Evolutionary conservation across 495 filamentous ascomycete genomes (phyloP).

Genomic region (Penicillium coffeae): DNA sequence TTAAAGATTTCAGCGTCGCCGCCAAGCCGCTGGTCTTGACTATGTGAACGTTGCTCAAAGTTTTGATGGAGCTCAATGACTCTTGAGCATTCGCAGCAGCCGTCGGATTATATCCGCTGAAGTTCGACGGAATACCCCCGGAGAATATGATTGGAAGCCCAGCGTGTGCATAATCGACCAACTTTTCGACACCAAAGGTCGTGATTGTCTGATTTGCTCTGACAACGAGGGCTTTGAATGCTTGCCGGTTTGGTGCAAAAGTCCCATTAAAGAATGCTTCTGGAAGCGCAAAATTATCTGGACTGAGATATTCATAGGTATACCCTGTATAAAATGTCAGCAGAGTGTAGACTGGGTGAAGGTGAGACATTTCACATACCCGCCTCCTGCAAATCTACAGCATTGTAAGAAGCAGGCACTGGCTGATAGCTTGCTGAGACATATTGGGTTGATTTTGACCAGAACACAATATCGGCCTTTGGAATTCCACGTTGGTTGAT

Average conservation of each 20-base stretch:
- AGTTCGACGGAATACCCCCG: conserved; percentile 5
- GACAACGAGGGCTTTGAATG: conserved; percentile 44
- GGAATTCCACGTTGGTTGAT: conserved; percentile 38
- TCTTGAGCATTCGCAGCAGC: neutral
- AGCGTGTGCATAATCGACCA: conserved; percentile 34
- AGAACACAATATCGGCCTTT: conserved; percentile 42
- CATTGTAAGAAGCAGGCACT: no score
- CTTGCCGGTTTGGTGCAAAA: conserved; percentile 37
- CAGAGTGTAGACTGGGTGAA: no score
- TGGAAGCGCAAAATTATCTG: conserved; percentile 42
- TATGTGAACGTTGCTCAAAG: neutral
- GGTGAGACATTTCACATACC: neutral
- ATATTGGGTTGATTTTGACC: neutral
- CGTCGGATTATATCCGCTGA: conserved; percentile 1
- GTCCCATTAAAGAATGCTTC: conserved; percentile 28
- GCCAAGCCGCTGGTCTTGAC: neutral
- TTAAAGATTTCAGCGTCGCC: conserved; percentile 10
- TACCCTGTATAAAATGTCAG: conserved; percentile 28
- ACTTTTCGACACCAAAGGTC: conserved; percentile 23
- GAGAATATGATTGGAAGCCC: conserved; percentile 29
- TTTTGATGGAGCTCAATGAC: neutral
- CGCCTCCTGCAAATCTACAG: conserved; percentile 2
- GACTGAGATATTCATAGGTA: conserved; percentile 47
- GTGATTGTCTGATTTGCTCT: conserved; percentile 37
- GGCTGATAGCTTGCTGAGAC: neutral